These are phyloP conservation scores for Leccinum rimulosum DNA, from an alignment of 768 basidiomycete species.

Conservation along the genomic window DNA sequence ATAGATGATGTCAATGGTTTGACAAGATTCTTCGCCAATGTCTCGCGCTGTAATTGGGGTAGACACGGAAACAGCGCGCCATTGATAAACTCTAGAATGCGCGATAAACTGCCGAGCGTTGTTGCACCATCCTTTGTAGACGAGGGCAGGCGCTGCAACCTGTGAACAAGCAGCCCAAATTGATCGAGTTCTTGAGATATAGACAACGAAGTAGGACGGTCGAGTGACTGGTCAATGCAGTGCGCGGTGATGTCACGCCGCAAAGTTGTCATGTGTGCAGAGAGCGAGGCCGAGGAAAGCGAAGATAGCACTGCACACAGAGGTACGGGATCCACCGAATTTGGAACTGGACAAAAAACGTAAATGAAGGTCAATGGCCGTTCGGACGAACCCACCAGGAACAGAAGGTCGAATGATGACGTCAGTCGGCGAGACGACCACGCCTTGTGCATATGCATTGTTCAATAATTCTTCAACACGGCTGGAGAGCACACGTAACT, in stretches of 20 bases:
- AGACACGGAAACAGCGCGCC: conserved; percentile 54
- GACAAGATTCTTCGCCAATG: conserved; percentile 56
- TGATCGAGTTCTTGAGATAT: conserved; percentile 34
- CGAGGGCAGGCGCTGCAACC: conserved; percentile 46
- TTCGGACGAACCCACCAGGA: conserved; percentile 36
- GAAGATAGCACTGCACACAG: conserved; percentile 59
- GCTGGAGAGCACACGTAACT: conserved; percentile 52
- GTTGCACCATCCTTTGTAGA: conserved; percentile 38
- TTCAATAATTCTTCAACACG: conserved; percentile 69
- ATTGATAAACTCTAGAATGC: conserved; percentile 61
- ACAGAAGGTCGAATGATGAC: conserved; percentile 51
- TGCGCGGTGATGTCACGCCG: conserved; percentile 61
- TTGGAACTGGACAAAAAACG: conserved; percentile 46
- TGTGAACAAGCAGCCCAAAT: conserved; percentile 39
- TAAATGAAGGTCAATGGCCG: conserved; percentile 1
- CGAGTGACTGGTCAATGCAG: conserved; percentile 59
- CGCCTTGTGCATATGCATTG: conserved; percentile 61
- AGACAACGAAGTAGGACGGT: conserved; percentile 47
- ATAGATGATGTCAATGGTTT: conserved; percentile 60
- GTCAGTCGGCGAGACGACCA: conserved; percentile 49
- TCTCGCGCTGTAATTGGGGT: conserved; percentile 42
- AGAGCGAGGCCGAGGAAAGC: conserved; percentile 52
- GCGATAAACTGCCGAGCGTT: conserved; percentile 52
- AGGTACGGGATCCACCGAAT: conserved; percentile 48
- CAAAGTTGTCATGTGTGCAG: conserved; percentile 54